Evolutionary conservation across 495 filamentous ascomycete genomes (phyloP).

Genomic region (Viridothelium virens): DNA sequence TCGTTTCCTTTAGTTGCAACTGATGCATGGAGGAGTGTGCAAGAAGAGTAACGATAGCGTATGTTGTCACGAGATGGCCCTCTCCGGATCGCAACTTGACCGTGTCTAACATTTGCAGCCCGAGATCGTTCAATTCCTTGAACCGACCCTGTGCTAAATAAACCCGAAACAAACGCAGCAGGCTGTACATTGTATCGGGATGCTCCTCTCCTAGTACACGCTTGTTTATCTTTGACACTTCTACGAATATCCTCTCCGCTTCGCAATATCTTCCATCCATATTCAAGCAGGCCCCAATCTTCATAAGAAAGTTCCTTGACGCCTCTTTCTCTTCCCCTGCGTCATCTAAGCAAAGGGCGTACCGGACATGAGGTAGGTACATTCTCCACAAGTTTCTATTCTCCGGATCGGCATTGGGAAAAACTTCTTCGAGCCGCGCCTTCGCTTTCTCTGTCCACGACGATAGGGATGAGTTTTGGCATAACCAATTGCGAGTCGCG

Average conservation of each 20-base stretch:
- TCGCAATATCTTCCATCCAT: neutral
- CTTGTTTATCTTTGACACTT: neutral
- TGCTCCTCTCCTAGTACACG: slow-evolving; percentile 17
- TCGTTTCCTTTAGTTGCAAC: too few relatives aligned
- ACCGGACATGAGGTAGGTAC: slow-evolving; percentile 11
- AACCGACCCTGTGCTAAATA: slow-evolving; percentile 12
- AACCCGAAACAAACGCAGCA: slow-evolving; percentile 6
- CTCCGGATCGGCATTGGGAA: too few relatives aligned
- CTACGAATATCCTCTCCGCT: neutral
- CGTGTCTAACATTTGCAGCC: slow-evolving; percentile 1
- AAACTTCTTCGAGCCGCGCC: slow-evolving; percentile 12
- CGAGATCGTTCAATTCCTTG: neutral
- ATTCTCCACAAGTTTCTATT: slow-evolving; percentile 26
- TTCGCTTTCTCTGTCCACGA: slow-evolving; percentile 18
- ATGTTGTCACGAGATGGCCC: slow-evolving; percentile 11
- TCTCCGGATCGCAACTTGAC: slow-evolving; percentile 10
- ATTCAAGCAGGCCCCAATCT: neutral
- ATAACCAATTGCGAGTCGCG: slow-evolving; percentile 34
- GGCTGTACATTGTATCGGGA: slow-evolving; percentile 10
- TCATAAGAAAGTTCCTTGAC: neutral
- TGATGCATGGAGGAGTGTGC: too few relatives aligned
- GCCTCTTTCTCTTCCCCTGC: neutral
- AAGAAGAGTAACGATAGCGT: neutral
- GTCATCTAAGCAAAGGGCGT: neutral
- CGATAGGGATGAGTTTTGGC: slow-evolving; percentile 2